A percentile compares a stretch with the other conserved stretches of the same genome.
phyloP scores from a whole-genome alignment of 2,329 filamentous ascomycete species.

The Penicillium sp. region DNA sequence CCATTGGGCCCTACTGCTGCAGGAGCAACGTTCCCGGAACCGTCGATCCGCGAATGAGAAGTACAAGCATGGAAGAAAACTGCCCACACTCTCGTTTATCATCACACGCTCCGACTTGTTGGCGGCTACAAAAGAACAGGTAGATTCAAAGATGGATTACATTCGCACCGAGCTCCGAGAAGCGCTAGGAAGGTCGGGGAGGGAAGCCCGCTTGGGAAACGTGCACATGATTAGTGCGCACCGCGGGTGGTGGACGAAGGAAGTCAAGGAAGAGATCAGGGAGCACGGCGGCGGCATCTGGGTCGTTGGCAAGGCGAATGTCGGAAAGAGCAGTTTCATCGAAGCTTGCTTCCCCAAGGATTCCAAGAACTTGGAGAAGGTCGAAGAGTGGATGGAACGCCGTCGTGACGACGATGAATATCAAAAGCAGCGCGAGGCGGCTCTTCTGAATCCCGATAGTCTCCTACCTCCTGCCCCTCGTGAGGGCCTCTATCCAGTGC shows the following conservation, averaged over 20 bases:
- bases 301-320: conserved; percentile 98
- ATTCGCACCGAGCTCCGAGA: conserved; percentile 72
- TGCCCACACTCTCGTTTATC: conserved; percentile 82
- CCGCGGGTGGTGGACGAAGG: conserved; percentile 83
- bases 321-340: conserved; percentile 92
- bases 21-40: conserved; percentile 73
- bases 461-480: conserved; percentile 73
- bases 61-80: conserved; percentile 64
- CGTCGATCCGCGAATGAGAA: conserved; percentile 66
- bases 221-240: conserved; percentile 81
- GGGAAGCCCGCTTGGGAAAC: conserved; percentile 78
- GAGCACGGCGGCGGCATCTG: conserved; percentile 79
- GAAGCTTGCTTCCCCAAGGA: conserved; percentile 80
- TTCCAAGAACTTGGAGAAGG: conserved; percentile 46
- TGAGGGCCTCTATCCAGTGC: conserved; percentile 71
- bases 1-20: conserved; percentile 64
- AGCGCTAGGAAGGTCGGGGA: conserved; percentile 64
- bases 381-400: conserved; percentile 35
- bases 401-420: conserved; percentile 23
- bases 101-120: conserved; percentile 85
- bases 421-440: conserved; percentile 12
- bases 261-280: conserved; percentile 82
- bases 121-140: conserved; percentile 75
- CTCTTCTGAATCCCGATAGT: conserved; percentile 34
- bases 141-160: conserved; percentile 83